Conservation (phyloP, 345 rosid species). For the Nasturtium officinale region DNA sequence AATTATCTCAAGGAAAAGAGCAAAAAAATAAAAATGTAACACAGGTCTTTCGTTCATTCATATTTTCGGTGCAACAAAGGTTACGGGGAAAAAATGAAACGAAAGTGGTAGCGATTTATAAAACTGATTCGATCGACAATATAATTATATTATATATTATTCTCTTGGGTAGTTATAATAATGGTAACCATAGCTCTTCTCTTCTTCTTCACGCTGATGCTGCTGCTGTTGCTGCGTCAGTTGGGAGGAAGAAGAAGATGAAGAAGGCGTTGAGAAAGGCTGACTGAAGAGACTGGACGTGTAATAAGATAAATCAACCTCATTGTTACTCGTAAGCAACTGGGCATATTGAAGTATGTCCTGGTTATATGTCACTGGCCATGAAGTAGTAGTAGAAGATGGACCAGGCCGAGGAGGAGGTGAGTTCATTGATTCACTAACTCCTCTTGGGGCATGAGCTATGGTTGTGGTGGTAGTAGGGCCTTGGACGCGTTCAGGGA, state of each 20-base stretch:
- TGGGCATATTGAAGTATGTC: conserved; percentile 78
- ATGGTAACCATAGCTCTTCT: conserved; percentile 29
- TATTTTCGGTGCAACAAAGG: conserved; percentile 23
- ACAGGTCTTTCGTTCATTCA: conserved; percentile 1
- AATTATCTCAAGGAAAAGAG: neutral
- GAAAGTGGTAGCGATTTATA: neutral
- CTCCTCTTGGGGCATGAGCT: neutral
- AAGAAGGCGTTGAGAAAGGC: conserved; percentile 45
- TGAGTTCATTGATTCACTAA: conserved; percentile 20
- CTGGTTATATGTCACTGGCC: conserved; percentile 52
- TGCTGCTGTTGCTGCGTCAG: conserved; percentile 22
- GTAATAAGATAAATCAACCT: conserved; percentile 58
- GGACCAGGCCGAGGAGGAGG: conserved; percentile 33
- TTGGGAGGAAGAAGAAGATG: conserved; percentile 44
- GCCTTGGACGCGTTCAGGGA: conserved; percentile 80
- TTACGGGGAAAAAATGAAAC: conserved; percentile 10
- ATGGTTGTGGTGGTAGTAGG: conserved; percentile 40
- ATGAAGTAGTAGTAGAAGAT: conserved; percentile 29
- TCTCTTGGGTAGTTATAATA: conserved; percentile 43
- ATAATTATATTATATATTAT: conserved; percentile 28
- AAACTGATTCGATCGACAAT: conserved; percentile 4
- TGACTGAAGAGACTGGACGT: conserved; percentile 59
- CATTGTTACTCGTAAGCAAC: conserved; percentile 67
- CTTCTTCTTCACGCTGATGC: conserved; percentile 38
- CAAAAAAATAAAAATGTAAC: too few relatives aligned